A percentile compares a stretch with the other conserved stretches of the same genome.
Conservation (phyloP, 306 rosid species). For the Prunus armeniaca region DNA sequence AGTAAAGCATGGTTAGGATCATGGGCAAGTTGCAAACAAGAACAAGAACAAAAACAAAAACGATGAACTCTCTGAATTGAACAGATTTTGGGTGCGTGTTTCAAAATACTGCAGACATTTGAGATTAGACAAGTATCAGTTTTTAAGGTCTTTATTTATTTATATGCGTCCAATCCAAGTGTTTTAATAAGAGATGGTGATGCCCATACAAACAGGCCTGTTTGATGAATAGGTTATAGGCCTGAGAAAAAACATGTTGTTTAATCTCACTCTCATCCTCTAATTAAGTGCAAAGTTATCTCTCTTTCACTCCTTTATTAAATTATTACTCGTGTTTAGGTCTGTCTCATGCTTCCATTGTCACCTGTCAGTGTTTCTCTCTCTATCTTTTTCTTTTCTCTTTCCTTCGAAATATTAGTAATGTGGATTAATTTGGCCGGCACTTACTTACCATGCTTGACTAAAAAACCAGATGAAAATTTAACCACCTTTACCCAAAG, state of each 20-base stretch:
- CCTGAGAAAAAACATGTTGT: neutral
- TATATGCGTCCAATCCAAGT: too few species aligned
- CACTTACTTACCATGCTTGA: neutral
- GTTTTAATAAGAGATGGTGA: neutral
- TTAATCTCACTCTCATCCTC: conserved; percentile 8
- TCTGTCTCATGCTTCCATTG: conserved; percentile 5
- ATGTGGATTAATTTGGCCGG: neutral
- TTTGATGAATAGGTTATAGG: conserved; percentile 15
- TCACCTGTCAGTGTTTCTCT: neutral
- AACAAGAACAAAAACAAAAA: too few species aligned
- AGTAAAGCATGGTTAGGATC: neutral
- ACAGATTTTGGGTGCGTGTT: too few species aligned
- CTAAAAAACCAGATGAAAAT: neutral
- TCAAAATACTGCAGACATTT: too few species aligned
- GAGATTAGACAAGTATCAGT: too few species aligned
- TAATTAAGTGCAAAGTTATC: neutral
- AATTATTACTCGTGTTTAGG: conserved; percentile 20
- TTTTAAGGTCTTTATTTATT: too few species aligned
- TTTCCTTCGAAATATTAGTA: neutral
- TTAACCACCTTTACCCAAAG: neutral
- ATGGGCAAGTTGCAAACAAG: too few species aligned
- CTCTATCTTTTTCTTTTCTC: neutral
- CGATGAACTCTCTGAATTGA: too few species aligned
- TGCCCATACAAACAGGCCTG: conserved; percentile 13
- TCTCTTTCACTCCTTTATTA: neutral